Evolutionary conservation across 2,329 filamentous ascomycete genomes (phyloP).

Genomic region (Fusarium brevicatenulatum): DNA sequence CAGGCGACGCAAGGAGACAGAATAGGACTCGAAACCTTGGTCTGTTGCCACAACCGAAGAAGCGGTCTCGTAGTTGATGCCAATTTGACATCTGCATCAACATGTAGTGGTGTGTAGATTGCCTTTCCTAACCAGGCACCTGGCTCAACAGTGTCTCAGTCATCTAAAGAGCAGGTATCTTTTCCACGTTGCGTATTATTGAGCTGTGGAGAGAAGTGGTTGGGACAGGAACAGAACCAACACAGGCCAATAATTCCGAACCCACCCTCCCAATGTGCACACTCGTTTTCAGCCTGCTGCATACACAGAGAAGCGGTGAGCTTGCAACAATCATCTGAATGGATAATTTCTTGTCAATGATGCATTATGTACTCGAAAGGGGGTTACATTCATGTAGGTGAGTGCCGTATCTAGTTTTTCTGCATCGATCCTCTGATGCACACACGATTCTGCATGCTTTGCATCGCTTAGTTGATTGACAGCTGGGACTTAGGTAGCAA

Average conservation of each 20-base stretch:
- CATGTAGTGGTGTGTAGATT: neutral
- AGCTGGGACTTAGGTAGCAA: neutral
- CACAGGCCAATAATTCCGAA: constrained; percentile 11
- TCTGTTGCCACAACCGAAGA: neutral
- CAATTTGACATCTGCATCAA: constrained; percentile 21
- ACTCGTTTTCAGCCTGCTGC: neutral
- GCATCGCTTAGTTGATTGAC: constrained; percentile 7
- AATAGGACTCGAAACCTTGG: neutral
- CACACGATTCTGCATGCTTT: constrained; percentile 5
- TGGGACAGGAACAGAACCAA: constrained; percentile 8
- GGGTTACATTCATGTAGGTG: neutral
- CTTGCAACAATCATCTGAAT: neutral
- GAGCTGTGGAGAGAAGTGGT: neutral
- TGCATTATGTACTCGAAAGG: neutral
- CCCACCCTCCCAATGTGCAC: neutral
- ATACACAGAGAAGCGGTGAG: constrained; percentile 15
- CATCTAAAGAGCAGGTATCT: neutral
- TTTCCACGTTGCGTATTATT: neutral
- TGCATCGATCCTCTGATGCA: constrained; percentile 9
- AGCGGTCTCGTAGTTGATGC: constrained; percentile 14
- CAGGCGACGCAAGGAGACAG: neutral
- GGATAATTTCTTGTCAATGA: neutral
- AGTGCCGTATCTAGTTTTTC: constrained; percentile 2
- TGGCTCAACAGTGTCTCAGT: neutral
- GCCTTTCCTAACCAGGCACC: neutral